Evolutionary conservation across 371 early-diverging fungal genomes (phyloP).

Genomic region (Saksenaea vasiformis): DNA sequence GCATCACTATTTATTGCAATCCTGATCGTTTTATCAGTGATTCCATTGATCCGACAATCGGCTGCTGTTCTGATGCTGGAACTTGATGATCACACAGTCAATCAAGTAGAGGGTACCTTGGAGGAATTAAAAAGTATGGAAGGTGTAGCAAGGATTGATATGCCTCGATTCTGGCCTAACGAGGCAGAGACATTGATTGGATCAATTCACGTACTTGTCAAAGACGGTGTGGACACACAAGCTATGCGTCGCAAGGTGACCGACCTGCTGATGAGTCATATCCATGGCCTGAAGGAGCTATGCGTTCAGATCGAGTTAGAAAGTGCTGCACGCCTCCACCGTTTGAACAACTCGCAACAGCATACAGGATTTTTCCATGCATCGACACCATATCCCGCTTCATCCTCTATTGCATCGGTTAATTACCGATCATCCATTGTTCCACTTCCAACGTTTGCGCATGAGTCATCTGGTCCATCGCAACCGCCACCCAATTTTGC

Average conservation of each 20-base stretch:
- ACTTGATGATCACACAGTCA: slow-evolving; percentile 49
- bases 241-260: slow-evolving; percentile 30
- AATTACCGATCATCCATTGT: background rate
- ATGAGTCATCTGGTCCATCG: background rate
- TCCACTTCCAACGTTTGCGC: slow-evolving; percentile 1
- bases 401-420: background rate
- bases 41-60: slow-evolving; percentile 81
- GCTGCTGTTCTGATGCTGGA: slow-evolving; percentile 62
- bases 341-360: slow-evolving; percentile 17
- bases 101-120: slow-evolving; percentile 54
- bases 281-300: slow-evolving; percentile 50
- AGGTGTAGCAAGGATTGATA: slow-evolving; percentile 47
- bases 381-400: slow-evolving; percentile 7
- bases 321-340: slow-evolving; percentile 23
- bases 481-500: background rate
- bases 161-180: slow-evolving; percentile 66
- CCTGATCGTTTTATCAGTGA: slow-evolving; percentile 82
- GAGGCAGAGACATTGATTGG: slow-evolving; percentile 62
- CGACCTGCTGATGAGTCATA: slow-evolving; percentile 40
- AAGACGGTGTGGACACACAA: slow-evolving; percentile 38
- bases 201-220: slow-evolving; percentile 55
- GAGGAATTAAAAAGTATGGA: slow-evolving; percentile 50
- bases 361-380: slow-evolving; percentile 38
- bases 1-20: slow-evolving; percentile 92
- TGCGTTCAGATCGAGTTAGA: slow-evolving; percentile 53